Evolutionary conservation across 163 green algal genomes (phyloP), one percentile per base, ranked within the genome.

Genomic region (Dunaliella salina): DNA sequence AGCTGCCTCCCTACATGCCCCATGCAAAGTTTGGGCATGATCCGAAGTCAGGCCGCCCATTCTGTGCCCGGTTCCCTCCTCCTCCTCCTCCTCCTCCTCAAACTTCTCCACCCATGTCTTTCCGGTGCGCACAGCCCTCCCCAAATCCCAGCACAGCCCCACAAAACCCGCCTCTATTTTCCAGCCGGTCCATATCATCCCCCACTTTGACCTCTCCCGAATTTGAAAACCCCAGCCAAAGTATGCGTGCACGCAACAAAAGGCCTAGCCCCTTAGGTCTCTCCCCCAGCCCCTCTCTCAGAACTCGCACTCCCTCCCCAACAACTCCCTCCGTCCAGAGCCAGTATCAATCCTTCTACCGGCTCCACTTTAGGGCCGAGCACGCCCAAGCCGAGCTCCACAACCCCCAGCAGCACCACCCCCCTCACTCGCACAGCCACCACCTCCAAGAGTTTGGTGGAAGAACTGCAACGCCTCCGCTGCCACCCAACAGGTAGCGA

Each of bases 341-440:
- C 40, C 40, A 50, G 40, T 50, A 50, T 8, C 40, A 50, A 50
- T 50, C 40, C 40, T 50, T 50, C 40, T 8, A 50, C 3, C 40
- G 40, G 4, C 40, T 50, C 3, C 40, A 50, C 40, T 50, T 50
- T 15, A 3, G 40, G 40, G 40, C 8, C 40, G 40, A 15, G 40
- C 40, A 50, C 3, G 8, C 4, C 40, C 40, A 89, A 30, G 26
- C 79, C 83, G 78, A 67, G 78, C 50, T 86, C 80, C 45, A 84
- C 63, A 69, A 85, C 80, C 83, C 80, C 34, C 83, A 89, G 86
- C 80, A 80, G 80, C 78, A 63, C 40, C n/a, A 87, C 59, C 83
- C 87, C 87, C 32, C 85, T 80, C 32, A 87, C 33, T 15, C 32
- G 3, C 78, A 45, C 78, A 45, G 78, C 12, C 33, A 82, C 78